Evolutionary conservation across 305 asterid genomes (phyloP).

Genomic region (Plantago lanceolata): DNA sequence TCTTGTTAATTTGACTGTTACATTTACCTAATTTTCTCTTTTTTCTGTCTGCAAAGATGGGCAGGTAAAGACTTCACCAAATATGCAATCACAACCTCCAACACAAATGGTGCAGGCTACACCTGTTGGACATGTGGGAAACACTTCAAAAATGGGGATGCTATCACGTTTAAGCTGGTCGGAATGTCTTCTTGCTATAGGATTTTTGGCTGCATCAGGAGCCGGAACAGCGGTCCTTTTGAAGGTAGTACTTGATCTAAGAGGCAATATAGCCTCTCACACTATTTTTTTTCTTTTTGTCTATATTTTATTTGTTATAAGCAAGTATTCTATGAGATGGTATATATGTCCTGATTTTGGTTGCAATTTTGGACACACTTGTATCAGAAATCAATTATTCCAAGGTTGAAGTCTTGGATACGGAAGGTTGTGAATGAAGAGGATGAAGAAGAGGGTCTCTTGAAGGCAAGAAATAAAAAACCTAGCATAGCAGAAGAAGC

Average conservation of each 20-base stretch:
- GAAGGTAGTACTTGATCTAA: constrained; percentile 52
- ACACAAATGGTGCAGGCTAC: constrained; percentile 49
- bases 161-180: constrained; percentile 72
- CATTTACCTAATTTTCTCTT: constrained; percentile 23
- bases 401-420: constrained; percentile 87
- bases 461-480: constrained; percentile 33
- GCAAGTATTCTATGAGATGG: constrained; percentile 20
- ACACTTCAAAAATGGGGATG: constrained; percentile 41
- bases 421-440: constrained; percentile 71
- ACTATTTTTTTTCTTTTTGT: not conserved
- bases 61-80: constrained; percentile 42
- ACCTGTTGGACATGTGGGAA: constrained; percentile 36
- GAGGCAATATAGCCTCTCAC: constrained; percentile 9
- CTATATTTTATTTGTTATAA: not conserved
- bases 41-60: constrained; percentile 41
- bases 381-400: constrained; percentile 64
- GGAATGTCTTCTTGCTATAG: constrained; percentile 71
- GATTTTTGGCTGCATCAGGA: constrained; percentile 69
- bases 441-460: constrained; percentile 42
- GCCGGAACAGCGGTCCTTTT: constrained; percentile 73
- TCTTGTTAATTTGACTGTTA: not conserved
- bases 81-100: constrained; percentile 48
- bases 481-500: constrained; percentile 80
- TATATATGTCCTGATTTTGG: constrained; percentile 23
- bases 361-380: constrained; percentile 24